Evolutionary conservation across 441 rosid genomes (phyloP), one percentile per base, ranked within the genome.

Genomic region (Gossypium gossypioides): DNA sequence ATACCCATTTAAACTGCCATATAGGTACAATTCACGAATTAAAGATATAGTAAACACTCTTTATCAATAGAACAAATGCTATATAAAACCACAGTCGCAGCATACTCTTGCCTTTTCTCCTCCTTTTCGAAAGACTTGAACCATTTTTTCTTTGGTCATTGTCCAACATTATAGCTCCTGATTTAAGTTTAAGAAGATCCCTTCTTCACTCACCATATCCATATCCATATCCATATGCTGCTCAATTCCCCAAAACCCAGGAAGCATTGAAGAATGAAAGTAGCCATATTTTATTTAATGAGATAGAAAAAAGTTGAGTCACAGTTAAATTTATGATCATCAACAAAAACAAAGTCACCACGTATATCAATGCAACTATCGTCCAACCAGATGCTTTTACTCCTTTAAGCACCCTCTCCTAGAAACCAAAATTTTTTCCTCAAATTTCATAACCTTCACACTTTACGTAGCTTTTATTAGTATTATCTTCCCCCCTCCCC

Each of bases 181-280:
- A 69, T 76, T 50, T 57, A 32, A 62, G 63, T 52, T 55, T 60
- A 74, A 75, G 78, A 80, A 32, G 74, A 48, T 68, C 50, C 29
- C 44, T 52, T 52, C 74, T 46, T 52, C 72, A 65, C 24, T 5
- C 22, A 34, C 34, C 19, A 44, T 57, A 16, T 58, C 46, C 15
- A 16, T 48, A 4, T 21, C 16, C 58, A 16, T 50, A 6, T 29
- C 13, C 60, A 16, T 12, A 12, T 1, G 19, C 63, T 48, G 69
- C 29, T 52, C 44, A 50, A 13, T 73, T 78, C 78, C 79, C 79
- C 77, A 69, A 69, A 75, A 72, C 70, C 80, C 85, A 68, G 71
- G 73, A 78, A 42, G 68, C 82, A 76, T 79, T 72, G 77, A 57
- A 74, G 74, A 71, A 59, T 25, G 71, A 15, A 34, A 73, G 57